Base-by-base conservation (phyloP, 2,329 filamentous ascomycete species). In the Didymellaceae sp. region DNA sequence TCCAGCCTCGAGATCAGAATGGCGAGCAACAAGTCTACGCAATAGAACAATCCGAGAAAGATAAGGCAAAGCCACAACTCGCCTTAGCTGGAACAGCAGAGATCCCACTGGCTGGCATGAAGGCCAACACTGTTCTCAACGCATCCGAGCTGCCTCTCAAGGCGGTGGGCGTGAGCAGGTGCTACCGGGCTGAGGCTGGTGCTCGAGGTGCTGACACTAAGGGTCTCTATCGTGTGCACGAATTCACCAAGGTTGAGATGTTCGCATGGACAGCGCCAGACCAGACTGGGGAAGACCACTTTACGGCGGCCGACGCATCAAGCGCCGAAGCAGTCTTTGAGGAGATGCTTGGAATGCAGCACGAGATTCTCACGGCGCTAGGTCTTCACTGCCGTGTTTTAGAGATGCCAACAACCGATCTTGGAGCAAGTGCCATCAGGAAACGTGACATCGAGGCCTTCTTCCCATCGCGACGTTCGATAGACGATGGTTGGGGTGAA, bases 221-320 rank as follows among this genome's bases (percentile, higher is more conserved):
- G 75, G 94, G 94, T 5, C 78, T 99, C 1, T 99, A 97, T 75
- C 88, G 94, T 21, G 94, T 99, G 3, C 94, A 99, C 75, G 94
- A 99, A 75, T 99, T 99, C 75, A 96, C 91, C 21, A 99, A 99
- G 73, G 93, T 99, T 0, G 94, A 99, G 74, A 86, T 99, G 80
- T 97, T 99, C 70, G 91, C 89, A 0, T 99, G 94, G 94, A 88
- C 90, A 4, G 64, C 81, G 22, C 85, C 89, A 1, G 80, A 84
- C 44, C 32, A 44, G 17, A 63, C 63, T 21, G 66, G 61, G 4
- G 55, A 67, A 7, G 68, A 73, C 2, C 63, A 71, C 33, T 74
- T 74, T 41, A 60, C 58, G 6, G 58, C 64, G 8, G 49, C 64
- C 30, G 37, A 57, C 41, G 33, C 71, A 59, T 75, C 61, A 37